Conservation (phyloP, 352 stramenopile species). For the Pythium aristosporum region DNA sequence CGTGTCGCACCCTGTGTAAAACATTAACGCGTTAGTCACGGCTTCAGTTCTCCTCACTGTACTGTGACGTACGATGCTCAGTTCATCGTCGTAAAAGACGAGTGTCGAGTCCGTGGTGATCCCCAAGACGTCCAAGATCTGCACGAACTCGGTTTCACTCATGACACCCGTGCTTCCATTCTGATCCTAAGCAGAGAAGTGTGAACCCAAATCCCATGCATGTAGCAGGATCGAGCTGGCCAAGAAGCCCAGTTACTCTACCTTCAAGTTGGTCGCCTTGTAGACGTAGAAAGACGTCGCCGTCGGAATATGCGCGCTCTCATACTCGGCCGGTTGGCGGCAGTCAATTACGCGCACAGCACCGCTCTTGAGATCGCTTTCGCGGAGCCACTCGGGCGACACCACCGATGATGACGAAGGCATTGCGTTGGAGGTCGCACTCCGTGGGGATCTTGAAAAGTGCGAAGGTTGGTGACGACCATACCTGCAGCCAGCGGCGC, state of each 20-base stretch:
- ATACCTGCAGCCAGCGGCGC: too few relatives aligned
- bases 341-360: conserved; percentile 47
- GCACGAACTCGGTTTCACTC: conserved; percentile 38
- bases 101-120: conserved; percentile 52
- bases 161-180: conserved; percentile 30
- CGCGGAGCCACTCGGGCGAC: conserved; percentile 27
- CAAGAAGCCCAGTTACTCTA: conserved; percentile 1
- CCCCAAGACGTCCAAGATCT: conserved; percentile 42
- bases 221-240: too few relatives aligned
- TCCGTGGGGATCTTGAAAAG: neutral
- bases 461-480: neutral
- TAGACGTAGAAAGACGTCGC: conserved; percentile 44
- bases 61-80: conserved; percentile 47
- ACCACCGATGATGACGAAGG: conserved; percentile 18
- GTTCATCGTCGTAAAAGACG: conserved; percentile 80
- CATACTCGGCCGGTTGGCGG: conserved; percentile 50
- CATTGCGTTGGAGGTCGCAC: too few relatives aligned
- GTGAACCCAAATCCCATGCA: too few relatives aligned
- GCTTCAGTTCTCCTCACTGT: neutral
- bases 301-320: conserved; percentile 49
- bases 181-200: too few relatives aligned
- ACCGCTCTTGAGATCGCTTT: conserved; percentile 20
- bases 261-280: conserved; percentile 49
- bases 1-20: conserved; percentile 49
- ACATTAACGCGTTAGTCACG: neutral